phyloP scores from a whole-genome alignment of 805 yeast species.

The Saccharomyces jurei region DNA sequence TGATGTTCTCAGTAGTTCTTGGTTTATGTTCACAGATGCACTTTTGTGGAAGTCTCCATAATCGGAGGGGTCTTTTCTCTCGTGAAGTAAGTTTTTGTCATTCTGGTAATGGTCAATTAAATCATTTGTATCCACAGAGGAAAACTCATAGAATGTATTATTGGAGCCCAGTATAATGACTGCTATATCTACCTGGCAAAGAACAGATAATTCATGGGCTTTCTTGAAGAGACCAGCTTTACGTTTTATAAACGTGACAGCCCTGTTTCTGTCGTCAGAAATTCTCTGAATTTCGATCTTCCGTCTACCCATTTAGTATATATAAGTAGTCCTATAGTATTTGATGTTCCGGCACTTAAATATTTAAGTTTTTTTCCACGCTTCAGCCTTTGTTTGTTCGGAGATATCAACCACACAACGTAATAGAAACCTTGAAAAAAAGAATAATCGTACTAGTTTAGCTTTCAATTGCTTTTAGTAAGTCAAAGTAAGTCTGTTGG shows the following conservation, averaged over 20 bases:
- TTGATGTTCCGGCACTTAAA: neutral
- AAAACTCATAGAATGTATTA: constrained; percentile 77
- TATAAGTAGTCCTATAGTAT: neutral
- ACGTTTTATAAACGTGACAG: constrained; percentile 75
- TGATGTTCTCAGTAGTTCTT: constrained; percentile 1
- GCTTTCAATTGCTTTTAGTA: neutral
- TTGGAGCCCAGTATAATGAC: constrained; percentile 79
- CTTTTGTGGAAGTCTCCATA: constrained; percentile 50
- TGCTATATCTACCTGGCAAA: constrained; percentile 89
- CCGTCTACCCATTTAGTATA: constrained; percentile 76
- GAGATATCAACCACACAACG: neutral
- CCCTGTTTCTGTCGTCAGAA: constrained; percentile 70
- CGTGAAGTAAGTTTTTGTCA: constrained; percentile 36
- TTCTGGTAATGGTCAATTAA: constrained; percentile 37
- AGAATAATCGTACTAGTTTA: neutral
- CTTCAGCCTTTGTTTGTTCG: neutral
- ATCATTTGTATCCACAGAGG: constrained; percentile 58
- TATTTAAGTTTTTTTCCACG: constrained; percentile 1
- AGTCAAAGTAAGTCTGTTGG: neutral
- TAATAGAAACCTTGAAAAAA: neutral
- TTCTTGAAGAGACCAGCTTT: constrained; percentile 86
- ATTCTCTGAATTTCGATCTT: constrained; percentile 91
- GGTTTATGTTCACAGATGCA: constrained; percentile 5
- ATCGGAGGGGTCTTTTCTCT: constrained; percentile 55
- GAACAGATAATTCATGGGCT: constrained; percentile 58